Conservation (phyloP, 2,329 filamentous ascomycete species). For the Fusarium sp. region DNA sequence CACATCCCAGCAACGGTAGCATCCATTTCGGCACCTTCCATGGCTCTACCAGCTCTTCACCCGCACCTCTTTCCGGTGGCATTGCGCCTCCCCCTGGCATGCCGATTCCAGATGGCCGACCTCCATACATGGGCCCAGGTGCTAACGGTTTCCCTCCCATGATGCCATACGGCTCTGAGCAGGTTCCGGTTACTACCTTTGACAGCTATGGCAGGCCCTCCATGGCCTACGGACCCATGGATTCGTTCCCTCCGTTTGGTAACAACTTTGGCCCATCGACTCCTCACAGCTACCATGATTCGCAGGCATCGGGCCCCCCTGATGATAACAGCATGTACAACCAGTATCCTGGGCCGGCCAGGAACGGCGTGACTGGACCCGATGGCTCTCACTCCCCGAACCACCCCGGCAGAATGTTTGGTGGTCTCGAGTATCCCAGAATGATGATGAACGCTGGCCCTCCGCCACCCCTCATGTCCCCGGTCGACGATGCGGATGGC, state of each 20-base stretch:
- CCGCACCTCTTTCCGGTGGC: conserved; percentile 61
- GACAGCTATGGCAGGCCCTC: conserved; percentile 54
- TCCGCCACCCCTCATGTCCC: conserved; percentile 44
- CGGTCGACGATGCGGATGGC: conserved; percentile 51
- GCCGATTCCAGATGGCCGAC: conserved; percentile 49
- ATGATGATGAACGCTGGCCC: conserved; percentile 50
- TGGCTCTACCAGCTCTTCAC: conserved; percentile 69
- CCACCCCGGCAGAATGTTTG: conserved; percentile 48
- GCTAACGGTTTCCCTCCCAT: conserved; percentile 54
- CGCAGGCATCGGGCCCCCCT: conserved; percentile 65
- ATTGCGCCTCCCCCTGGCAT: conserved; percentile 64
- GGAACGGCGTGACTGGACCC: conserved; percentile 50
- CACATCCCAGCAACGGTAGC: conserved; percentile 66
- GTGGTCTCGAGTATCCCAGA: conserved; percentile 46
- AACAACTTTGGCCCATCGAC: conserved; percentile 65
- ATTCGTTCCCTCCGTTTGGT: conserved; percentile 49
- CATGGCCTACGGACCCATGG: conserved; percentile 50
- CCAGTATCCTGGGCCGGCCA: conserved; percentile 54
- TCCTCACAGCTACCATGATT: conserved; percentile 72
- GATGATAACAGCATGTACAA: conserved; percentile 58
- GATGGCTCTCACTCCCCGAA: conserved; percentile 49
- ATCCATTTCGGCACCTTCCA: conserved; percentile 68
- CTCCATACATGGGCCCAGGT: conserved; percentile 49
- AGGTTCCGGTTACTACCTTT: conserved; percentile 50
- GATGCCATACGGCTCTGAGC: conserved; percentile 52